phyloP scores from a whole-genome alignment of 192 early-diverging fungal genomes.

The Coemansia pectinata region DNA sequence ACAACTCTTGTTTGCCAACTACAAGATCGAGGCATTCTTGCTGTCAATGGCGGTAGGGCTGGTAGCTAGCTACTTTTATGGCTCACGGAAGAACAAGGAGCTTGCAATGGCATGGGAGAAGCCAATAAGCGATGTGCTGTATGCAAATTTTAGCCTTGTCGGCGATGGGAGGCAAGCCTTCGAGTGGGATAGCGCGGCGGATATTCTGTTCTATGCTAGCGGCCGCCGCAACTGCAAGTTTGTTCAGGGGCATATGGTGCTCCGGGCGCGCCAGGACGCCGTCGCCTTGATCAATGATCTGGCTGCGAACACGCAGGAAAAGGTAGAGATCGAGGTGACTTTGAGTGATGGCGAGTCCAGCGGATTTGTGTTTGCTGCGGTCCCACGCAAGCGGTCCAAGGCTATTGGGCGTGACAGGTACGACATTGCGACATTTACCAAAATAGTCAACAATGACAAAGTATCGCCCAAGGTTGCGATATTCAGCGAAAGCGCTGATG shows the following conservation, averaged over 20 bases:
- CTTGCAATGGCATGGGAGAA: slow-evolving; percentile 26
- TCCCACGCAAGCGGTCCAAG: slow-evolving; percentile 58
- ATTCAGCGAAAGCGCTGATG: slow-evolving; percentile 62
- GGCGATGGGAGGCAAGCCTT: slow-evolving; percentile 60
- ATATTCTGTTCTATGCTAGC: slow-evolving; percentile 76
- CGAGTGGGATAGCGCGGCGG: slow-evolving; percentile 68
- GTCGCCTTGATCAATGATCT: slow-evolving; percentile 49
- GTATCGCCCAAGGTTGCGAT: slow-evolving; percentile 51
- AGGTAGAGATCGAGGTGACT: slow-evolving; percentile 46
- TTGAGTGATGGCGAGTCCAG: slow-evolving; percentile 45
- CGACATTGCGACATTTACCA: slow-evolving; percentile 58
- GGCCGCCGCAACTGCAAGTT: slow-evolving; percentile 70
- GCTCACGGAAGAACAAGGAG: slow-evolving; percentile 38
- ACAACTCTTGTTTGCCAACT: slow-evolving; percentile 34
- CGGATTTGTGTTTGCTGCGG: slow-evolving; percentile 71
- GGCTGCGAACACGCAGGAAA: slow-evolving; percentile 41
- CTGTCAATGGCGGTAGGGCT: slow-evolving; percentile 22
- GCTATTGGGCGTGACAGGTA: slow-evolving; percentile 65
- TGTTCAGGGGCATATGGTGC: slow-evolving; percentile 65
- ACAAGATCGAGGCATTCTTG: slow-evolving; percentile 35
- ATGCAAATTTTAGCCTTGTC: slow-evolving; percentile 71
- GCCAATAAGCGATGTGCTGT: slow-evolving; percentile 46
- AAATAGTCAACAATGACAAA: slow-evolving; percentile 12
- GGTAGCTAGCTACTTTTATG: slow-evolving; percentile 54
- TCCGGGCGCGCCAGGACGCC: slow-evolving; percentile 48